Base-by-base conservation (phyloP, 345 rosid genomes). In the Sapria himalayana region DNA sequence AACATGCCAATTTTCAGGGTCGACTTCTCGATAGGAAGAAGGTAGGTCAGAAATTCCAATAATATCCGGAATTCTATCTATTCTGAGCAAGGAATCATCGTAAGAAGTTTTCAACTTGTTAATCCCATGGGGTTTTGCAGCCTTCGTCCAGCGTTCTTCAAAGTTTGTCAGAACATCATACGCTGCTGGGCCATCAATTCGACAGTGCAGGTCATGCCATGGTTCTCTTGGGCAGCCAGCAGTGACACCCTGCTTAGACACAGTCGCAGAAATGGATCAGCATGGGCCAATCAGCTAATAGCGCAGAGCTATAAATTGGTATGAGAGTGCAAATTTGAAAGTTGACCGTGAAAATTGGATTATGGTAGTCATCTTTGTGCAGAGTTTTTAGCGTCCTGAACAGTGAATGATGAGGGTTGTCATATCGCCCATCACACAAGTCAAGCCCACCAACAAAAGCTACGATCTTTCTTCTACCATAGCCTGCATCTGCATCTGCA, bases 361-460 rank as follows among this genome's bases (percentile, higher is more conserved):
- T 86, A 58, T 86, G 94, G 65, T 65, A 81, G 60, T 86, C 94
- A 41, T 69, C 94, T 48, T 74, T 81, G 54, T 86, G 97, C 31
- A 59, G 40, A 22, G 89, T 78, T 29, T 76, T 56, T 15, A 78
- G 62, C 4, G 94, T 64, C 65, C 76, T 68, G 59, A 86, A 72
- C 42, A 81, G 4, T 9, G 84, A 67, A 59, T 86, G 97, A 34
- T 78, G 64, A 9, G 97, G 97, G 50, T 73, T 70, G 53, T 81
- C 97, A 27, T 76, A 86, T 52, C 94, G 68, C 9, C 97, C 97
- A 65, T 78, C 80, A 45, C 97, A 86, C 49, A 86, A 55, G 74
- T 86, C 94, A 46, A 86, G 94, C 44, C 97, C 97, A 10, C 97
- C 97, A 9, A 86, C 74, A 47, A 86, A 86, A 50, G 97, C 94